These are phyloP conservation scores for Hygrophoropsis aurantiaca DNA, from an alignment of 768 basidiomycete species.

Conservation along the genomic window DNA sequence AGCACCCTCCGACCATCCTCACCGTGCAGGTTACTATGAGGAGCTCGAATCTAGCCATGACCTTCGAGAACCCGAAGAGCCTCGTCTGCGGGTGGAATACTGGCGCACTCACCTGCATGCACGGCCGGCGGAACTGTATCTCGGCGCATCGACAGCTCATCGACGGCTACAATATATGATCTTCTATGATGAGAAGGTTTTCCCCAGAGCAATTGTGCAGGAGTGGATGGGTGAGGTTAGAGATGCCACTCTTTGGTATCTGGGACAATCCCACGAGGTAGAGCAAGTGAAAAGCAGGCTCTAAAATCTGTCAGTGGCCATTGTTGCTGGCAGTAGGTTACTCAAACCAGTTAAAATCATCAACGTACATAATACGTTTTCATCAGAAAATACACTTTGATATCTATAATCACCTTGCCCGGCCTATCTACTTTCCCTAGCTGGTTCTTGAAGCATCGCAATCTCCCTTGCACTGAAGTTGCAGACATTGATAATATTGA, in stretches of 20 bases:
- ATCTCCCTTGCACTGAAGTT: no score
- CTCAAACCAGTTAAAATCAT: no score
- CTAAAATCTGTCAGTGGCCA: no score
- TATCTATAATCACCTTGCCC: no score
- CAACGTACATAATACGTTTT: no score
- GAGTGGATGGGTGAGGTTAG: conserved; percentile 48
- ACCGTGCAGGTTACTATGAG: conserved; percentile 7
- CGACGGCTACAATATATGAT: conserved; percentile 32
- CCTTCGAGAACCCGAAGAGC: background rate
- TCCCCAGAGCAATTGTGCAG: conserved; percentile 32
- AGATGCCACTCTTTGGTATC: conserved; percentile 27
- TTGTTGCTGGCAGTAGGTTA: no score
- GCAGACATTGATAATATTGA: no score
- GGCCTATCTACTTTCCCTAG: no score
- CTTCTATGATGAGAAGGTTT: conserved; percentile 45
- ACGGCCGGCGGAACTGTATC: conserved; percentile 47
- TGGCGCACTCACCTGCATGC: conserved; percentile 33
- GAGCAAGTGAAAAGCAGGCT: no score
- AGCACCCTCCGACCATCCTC: conserved; percentile 16
- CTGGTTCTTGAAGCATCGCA: no score
- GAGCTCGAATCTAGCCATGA: background rate
- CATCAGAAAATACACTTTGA: no score
- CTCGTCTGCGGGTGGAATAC: conserved; percentile 8
- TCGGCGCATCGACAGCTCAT: conserved; percentile 38
- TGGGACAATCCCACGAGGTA: conserved; percentile 8